Conservation (phyloP, 2,329 filamentous ascomycete species). For the Septoria linicola region DNA sequence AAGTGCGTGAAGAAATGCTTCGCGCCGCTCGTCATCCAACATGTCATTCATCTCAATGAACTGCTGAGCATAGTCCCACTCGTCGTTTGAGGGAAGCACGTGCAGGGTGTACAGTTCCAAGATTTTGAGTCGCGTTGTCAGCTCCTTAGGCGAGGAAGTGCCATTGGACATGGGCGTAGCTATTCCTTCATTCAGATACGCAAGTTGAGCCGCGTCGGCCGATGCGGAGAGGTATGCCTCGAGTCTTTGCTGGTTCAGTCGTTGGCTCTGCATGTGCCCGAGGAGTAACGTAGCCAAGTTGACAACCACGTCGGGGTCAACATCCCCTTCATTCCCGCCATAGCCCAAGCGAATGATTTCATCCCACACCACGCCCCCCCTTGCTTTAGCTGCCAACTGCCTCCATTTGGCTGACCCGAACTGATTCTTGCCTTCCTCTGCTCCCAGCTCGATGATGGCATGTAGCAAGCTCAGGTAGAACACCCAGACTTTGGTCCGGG, state of each 20-base stretch:
- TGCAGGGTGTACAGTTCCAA: constrained; percentile 94
- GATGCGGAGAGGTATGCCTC: constrained; percentile 80
- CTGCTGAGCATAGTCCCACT: constrained; percentile 93
- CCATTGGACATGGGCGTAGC: constrained; percentile 56
- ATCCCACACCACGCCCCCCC: constrained; percentile 92
- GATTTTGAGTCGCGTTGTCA: constrained; percentile 74
- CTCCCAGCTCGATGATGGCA: constrained; percentile 81
- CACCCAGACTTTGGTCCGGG: constrained; percentile 94
- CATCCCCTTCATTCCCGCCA: constrained; percentile 80
- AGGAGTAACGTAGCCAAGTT: constrained; percentile 87
- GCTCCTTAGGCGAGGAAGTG: constrained; percentile 37
- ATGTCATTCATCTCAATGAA: constrained; percentile 86
- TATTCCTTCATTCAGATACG: constrained; percentile 62
- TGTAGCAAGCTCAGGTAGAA: constrained; percentile 93
- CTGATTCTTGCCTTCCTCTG: constrained; percentile 83
- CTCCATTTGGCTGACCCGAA: constrained; percentile 88
- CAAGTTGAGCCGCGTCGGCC: constrained; percentile 57
- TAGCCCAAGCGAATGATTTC: constrained; percentile 86
- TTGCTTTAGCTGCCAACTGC: constrained; percentile 74
- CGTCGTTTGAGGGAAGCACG: constrained; percentile 85
- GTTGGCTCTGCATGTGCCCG: constrained; percentile 82
- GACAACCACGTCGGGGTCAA: constrained; percentile 92
- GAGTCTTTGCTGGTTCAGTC: constrained; percentile 78
- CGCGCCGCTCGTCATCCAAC: constrained; percentile 85
- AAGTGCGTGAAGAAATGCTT: constrained; percentile 83